phyloP scores from a whole-genome alignment of 306 rosid genomes.

The Hippophae gyantsensis region DNA sequence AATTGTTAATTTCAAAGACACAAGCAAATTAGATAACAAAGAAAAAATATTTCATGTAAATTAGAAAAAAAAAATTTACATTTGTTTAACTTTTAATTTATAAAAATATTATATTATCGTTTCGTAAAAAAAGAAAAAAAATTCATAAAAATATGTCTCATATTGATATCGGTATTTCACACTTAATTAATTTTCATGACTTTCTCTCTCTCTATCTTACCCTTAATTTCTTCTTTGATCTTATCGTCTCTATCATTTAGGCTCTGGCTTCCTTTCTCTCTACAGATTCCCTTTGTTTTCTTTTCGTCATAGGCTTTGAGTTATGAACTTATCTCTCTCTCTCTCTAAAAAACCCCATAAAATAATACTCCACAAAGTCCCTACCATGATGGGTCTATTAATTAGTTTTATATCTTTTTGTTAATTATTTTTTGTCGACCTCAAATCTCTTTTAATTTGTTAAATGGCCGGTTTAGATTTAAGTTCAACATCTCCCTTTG shows the following conservation, averaged over 20 bases:
- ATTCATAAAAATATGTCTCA: background rate
- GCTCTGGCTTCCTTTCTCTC: constrained; percentile 13
- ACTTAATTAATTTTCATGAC: background rate
- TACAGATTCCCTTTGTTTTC: constrained; percentile 28
- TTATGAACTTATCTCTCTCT: constrained; percentile 15
- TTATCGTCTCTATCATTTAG: constrained; percentile 4
- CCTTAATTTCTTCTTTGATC: constrained; percentile 4
- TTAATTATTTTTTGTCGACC: constrained; percentile 31
- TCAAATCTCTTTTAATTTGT: constrained; percentile 16
- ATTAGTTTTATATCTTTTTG: constrained; percentile 17
- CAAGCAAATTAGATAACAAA: no score
- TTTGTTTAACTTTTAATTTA: no score
- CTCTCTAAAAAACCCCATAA: constrained; percentile 13
- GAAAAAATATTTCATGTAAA: no score
- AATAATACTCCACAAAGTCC: constrained; percentile 8
- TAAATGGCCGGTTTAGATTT: constrained; percentile 91
- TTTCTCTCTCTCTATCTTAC: constrained; percentile 4
- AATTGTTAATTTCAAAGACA: no score
- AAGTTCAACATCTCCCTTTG: constrained; percentile 89
- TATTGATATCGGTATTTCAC: background rate
- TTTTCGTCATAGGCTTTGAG: constrained; percentile 33
- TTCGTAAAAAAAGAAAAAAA: background rate
- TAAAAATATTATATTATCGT: no score
- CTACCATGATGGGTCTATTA: constrained; percentile 2
- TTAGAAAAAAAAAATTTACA: no score